Evolutionary conservation across 2,329 filamentous ascomycete genomes (phyloP), one percentile per base, ranked within the genome.

Genomic region (Paracoccidioides brasiliensis): DNA sequence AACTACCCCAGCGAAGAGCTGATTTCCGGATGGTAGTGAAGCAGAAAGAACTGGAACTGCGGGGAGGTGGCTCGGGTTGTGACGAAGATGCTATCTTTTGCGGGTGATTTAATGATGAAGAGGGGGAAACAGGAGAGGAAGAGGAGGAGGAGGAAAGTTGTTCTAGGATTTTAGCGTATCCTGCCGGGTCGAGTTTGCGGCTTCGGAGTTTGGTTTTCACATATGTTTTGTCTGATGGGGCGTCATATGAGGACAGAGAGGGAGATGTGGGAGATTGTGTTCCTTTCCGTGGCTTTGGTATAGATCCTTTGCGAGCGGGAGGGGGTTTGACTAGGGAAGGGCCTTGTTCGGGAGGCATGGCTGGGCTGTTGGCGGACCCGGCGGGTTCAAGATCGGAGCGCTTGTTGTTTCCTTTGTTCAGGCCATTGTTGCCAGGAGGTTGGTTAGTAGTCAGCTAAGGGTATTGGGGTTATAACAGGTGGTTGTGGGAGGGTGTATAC

Each of bases 1-100:
- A 48, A 4, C 44, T 32, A n/a, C 46, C 46, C 8, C 22, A 38
- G 15, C 32, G 32, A 12, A 38, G 9, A 28, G 32, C 46, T 14
- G 12, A 9, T 9, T n/a, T 56, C 74, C 70, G 1, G 73, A 70
- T 14, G 70, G 53, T 14, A 70, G 55, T 8, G 71, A 67, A 3
- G 63, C 64, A n/a, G 68, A 52, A 53, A 66, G 28, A 53, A 44
- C 53, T 1, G 46, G 14, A 50, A 50, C 22, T 5, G 69, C 68
- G 56, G 69, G 62, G 32, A 62, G 32, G 32, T 64, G 57, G 57
- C 63, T 67, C 61, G 64, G 61, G 37, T 59, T 56, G 57, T 65
- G 3, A 9, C 8, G 46, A 28, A 50, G 46, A 33, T 48, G 12
- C 44, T 32, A 48, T 48, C 33, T 9, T 35, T 15, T 7, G 33